These are phyloP conservation scores for Pholiota molesta DNA, from an alignment of 768 basidiomycete species.

Conservation along the genomic window DNA sequence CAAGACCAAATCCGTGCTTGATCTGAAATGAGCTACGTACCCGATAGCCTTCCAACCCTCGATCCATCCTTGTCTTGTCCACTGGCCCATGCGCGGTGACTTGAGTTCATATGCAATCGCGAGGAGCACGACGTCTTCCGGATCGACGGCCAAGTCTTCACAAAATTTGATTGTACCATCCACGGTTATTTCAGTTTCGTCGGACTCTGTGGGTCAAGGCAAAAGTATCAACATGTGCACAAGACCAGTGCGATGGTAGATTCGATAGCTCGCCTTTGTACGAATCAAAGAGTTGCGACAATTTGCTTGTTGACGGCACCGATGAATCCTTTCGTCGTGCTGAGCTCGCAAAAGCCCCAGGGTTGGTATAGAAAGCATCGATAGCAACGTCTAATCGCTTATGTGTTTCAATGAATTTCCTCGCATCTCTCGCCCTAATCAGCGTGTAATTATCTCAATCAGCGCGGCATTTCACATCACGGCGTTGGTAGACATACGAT, in stretches of 20 bases:
- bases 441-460: slow-evolving; percentile 23
- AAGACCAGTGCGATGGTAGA: not conserved
- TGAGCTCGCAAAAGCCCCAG: slow-evolving; percentile 33
- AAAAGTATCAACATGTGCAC: slow-evolving; percentile 1
- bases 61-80: slow-evolving; percentile 71
- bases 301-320: slow-evolving; percentile 53
- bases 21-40: slow-evolving; percentile 41
- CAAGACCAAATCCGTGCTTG: not conserved
- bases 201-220: slow-evolving; percentile 44
- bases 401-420: slow-evolving; percentile 68
- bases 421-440: slow-evolving; percentile 59
- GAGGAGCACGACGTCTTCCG: slow-evolving; percentile 82
- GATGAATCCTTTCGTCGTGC: slow-evolving; percentile 27
- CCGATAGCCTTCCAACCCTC: slow-evolving; percentile 80
- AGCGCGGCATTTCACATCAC: slow-evolving; percentile 18
- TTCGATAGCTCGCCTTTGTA: slow-evolving; percentile 60
- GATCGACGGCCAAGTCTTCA: slow-evolving; percentile 66
- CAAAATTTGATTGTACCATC: slow-evolving; percentile 84
- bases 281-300: slow-evolving; percentile 60
- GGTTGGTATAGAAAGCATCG: slow-evolving; percentile 72
- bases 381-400: slow-evolving; percentile 73
- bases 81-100: slow-evolving; percentile 72
- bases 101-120: slow-evolving; percentile 82
- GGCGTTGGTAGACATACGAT: slow-evolving; percentile 51
- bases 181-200: slow-evolving; percentile 65